These are phyloP conservation scores for Epicoccum nigrum DNA, from an alignment of 2,329 filamentous ascomycete genomes.

Conservation along the genomic window DNA sequence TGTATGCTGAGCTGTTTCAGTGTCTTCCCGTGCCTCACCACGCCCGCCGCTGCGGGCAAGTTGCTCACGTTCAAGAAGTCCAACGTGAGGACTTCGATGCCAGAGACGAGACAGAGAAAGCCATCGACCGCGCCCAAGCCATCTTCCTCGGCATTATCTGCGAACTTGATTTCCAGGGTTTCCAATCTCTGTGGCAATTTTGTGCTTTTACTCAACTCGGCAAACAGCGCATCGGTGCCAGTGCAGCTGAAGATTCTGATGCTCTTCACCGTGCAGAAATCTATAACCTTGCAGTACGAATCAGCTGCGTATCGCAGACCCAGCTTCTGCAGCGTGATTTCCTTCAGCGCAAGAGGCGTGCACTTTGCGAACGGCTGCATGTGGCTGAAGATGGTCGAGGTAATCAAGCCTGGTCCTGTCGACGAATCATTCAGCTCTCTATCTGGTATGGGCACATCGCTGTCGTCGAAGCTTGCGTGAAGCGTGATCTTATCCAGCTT, in stretches of 20 bases:
- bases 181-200: constrained; percentile 54
- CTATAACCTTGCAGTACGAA: constrained; percentile 55
- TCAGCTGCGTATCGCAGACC: constrained; percentile 55
- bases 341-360: constrained; percentile 52
- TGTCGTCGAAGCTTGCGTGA: constrained; percentile 54
- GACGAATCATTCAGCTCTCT: constrained; percentile 56
- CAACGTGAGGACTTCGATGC: constrained; percentile 52
- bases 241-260: constrained; percentile 53
- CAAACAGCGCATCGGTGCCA: constrained; percentile 55
- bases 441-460: constrained; percentile 38
- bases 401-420: constrained; percentile 55
- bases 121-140: constrained; percentile 55
- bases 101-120: constrained; percentile 55
- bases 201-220: constrained; percentile 54
- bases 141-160: constrained; percentile 56
- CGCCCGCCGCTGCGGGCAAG: constrained; percentile 51
- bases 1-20: constrained; percentile 54
- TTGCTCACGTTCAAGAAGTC: constrained; percentile 52
- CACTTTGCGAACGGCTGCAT: constrained; percentile 56
- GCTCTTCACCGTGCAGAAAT: constrained; percentile 52
- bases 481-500: constrained; percentile 55
- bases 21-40: constrained; percentile 54
- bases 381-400: constrained; percentile 53
- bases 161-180: constrained; percentile 55
- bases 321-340: constrained; percentile 54